phyloP scores from a whole-genome alignment of 306 rosid genomes.

The Cicer chorassanicum region DNA sequence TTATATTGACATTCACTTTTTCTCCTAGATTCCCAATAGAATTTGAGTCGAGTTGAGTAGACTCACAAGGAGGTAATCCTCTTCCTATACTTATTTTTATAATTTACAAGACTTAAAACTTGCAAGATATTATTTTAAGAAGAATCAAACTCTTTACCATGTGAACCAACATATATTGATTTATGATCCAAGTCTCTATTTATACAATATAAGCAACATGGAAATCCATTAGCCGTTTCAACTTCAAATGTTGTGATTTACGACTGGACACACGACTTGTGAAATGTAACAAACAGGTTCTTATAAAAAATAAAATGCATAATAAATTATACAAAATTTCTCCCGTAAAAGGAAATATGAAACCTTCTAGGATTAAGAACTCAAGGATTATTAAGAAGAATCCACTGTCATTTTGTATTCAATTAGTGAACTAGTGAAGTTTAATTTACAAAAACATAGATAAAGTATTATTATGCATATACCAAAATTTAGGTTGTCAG shows the following conservation, averaged over 20 bases:
- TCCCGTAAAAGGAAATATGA: background rate
- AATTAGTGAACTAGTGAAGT: background rate
- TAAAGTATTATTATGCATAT: slow-evolving; percentile 10
- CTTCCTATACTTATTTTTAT: background rate
- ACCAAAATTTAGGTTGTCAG: slow-evolving; percentile 39
- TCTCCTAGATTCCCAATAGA: background rate
- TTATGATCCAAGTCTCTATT: background rate
- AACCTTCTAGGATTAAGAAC: background rate
- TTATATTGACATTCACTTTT: background rate
- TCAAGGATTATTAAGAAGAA: background rate
- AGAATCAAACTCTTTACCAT: background rate
- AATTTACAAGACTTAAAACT: background rate
- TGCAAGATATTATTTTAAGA: background rate
- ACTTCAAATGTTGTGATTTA: background rate
- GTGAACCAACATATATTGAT: background rate
- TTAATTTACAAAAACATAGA: slow-evolving; percentile 30
- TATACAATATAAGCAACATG: slow-evolving; percentile 8
- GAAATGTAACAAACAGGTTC: too few species aligned
- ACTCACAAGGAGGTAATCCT: background rate
- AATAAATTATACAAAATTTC: background rate
- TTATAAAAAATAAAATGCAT: background rate
- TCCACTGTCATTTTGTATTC: background rate
- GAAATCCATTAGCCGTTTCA: slow-evolving; percentile 13
- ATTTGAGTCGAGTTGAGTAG: background rate
- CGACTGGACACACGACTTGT: too few species aligned